Evolutionary conservation across 179 eudicot genomes (phyloP).

Genomic region (Beta corolliflora): DNA sequence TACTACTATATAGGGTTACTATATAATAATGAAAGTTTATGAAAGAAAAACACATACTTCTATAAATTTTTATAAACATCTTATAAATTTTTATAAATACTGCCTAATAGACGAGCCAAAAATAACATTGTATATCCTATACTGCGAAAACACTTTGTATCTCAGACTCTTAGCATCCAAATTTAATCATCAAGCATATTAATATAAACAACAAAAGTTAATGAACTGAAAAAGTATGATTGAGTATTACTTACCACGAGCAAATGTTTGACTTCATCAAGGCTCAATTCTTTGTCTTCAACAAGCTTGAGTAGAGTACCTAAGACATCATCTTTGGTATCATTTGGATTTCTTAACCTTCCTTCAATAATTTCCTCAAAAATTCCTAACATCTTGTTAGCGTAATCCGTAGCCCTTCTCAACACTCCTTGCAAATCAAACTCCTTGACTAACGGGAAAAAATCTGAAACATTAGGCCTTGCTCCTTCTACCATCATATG

Average conservation of each 20-base stretch:
- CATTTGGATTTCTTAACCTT: slow-evolving; percentile 11
- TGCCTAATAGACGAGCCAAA: too few relatives aligned
- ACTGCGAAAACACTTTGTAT: too few relatives aligned
- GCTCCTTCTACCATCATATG: slow-evolving; percentile 13
- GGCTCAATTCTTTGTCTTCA: slow-evolving; percentile 12
- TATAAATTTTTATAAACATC: too few relatives aligned
- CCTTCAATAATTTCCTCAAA: slow-evolving; percentile 28
- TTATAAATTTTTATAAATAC: too few relatives aligned
- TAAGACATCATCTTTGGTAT: slow-evolving; percentile 27
- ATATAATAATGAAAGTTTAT: too few relatives aligned
- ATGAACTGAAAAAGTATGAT: too few relatives aligned
- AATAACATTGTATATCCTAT: too few relatives aligned
- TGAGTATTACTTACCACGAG: background rate
- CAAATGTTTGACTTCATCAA: slow-evolving; percentile 25
- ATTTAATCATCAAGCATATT: too few relatives aligned
- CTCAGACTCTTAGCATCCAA: too few relatives aligned
- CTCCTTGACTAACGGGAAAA: slow-evolving; percentile 17
- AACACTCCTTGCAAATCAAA: slow-evolving; percentile 36
- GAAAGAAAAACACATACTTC: too few relatives aligned
- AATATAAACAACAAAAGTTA: too few relatives aligned
- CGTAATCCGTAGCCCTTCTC: background rate
- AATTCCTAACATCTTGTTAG: slow-evolving; percentile 12
- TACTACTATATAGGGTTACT: too few relatives aligned
- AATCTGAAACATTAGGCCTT: slow-evolving; percentile 28
- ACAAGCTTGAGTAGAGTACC: slow-evolving; percentile 24